Evolutionary conservation across 176 grass and related monocot species (phyloP).

Genomic region (Avena insularis): DNA sequence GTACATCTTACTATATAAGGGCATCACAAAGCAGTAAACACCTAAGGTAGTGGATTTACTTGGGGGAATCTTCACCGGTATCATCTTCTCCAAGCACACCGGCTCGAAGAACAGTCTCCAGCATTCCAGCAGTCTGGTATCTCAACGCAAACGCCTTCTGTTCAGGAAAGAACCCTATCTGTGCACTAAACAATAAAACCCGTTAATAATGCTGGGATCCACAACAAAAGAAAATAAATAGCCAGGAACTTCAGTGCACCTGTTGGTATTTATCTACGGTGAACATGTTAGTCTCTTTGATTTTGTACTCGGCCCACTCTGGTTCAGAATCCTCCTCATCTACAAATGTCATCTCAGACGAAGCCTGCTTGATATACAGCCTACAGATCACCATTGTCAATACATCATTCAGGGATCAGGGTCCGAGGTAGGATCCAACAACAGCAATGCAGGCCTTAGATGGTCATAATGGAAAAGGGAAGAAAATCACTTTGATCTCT

Average conservation of each 20-base stretch:
- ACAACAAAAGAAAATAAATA: background rate
- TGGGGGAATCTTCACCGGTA: constrained; percentile 81
- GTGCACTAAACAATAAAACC: constrained; percentile 53
- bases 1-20: background rate
- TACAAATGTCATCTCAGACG: constrained; percentile 61
- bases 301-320: constrained; percentile 96
- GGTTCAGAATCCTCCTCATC: constrained; percentile 66
- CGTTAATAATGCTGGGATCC: constrained; percentile 17
- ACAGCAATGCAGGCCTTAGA: background rate
- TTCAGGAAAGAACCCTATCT: constrained; percentile 90
- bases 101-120: constrained; percentile 84
- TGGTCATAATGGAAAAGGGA: background rate
- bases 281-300: constrained; percentile 97
- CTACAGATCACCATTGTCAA: constrained; percentile 49
- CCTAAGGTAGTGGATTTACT: constrained; percentile 39
- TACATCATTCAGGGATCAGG: background rate
- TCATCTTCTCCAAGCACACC: constrained; percentile 94
- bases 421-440: background rate
- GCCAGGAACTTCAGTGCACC: constrained; percentile 50
- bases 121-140: constrained; percentile 94
- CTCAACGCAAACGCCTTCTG: constrained; percentile 84
- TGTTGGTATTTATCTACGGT: constrained; percentile 97
- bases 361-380: constrained; percentile 87
- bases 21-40: background rate
- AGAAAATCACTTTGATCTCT: too few relatives aligned